phyloP scores from a whole-genome alignment of 768 basidiomycete genomes.

The Auricularia cornea region DNA sequence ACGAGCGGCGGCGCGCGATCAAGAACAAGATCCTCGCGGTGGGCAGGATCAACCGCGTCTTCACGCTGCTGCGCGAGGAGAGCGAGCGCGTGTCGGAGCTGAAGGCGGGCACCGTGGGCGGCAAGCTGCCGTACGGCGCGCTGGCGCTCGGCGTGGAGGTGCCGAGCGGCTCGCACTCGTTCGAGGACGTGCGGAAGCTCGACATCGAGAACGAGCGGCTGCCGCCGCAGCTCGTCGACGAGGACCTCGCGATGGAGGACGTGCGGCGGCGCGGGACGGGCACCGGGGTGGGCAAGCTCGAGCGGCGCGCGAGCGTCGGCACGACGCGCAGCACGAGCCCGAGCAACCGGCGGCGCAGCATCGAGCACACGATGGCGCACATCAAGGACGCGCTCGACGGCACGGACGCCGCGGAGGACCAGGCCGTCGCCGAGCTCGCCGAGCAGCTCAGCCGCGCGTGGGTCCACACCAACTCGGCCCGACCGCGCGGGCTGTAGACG shows the following conservation, averaged over 20 bases:
- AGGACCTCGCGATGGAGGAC: slow-evolving; percentile 11
- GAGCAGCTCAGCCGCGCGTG: not conserved
- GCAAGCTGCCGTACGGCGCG: slow-evolving; percentile 71
- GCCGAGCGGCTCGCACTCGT: slow-evolving; percentile 33
- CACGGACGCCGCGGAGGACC: slow-evolving; percentile 22
- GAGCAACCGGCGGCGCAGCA: slow-evolving; percentile 29
- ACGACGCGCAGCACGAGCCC: slow-evolving; percentile 33
- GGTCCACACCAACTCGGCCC: not conserved
- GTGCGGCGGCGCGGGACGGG: not conserved
- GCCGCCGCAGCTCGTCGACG: slow-evolving; percentile 93
- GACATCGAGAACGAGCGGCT: slow-evolving; percentile 98
- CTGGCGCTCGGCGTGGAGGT: slow-evolving; percentile 37
- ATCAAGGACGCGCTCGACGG: slow-evolving; percentile 38
- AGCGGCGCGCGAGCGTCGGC: slow-evolving; percentile 29
- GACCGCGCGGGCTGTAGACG: not conserved
- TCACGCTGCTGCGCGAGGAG: slow-evolving; percentile 63
- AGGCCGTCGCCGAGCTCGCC: not conserved
- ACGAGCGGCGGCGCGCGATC: slow-evolving; percentile 32
- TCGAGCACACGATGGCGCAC: slow-evolving; percentile 37
- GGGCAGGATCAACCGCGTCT: slow-evolving; percentile 41
- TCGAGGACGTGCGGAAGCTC: slow-evolving; percentile 96
- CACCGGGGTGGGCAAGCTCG: slow-evolving; percentile 4
- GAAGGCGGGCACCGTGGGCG: slow-evolving; percentile 77
- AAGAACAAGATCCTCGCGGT: slow-evolving; percentile 46
- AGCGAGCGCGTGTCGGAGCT: slow-evolving; percentile 96